Conservation (phyloP, 2,329 filamentous ascomycete genomes). For the Neopestalotiopsis clavispora region DNA sequence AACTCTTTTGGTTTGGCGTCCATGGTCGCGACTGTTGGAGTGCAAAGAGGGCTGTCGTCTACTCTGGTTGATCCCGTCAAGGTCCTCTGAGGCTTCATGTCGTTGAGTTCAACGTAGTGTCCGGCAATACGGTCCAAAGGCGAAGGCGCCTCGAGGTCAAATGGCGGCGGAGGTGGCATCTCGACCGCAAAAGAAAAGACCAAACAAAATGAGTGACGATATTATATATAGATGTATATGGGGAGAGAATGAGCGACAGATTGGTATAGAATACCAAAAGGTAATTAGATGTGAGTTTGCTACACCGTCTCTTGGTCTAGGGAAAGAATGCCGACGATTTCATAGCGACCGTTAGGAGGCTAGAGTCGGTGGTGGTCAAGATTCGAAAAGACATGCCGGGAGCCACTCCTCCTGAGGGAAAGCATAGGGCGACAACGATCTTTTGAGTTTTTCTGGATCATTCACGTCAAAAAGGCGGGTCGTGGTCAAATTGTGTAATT, state of each 20-base stretch:
- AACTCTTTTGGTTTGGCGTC: background rate
- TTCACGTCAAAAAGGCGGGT: constrained; percentile 7
- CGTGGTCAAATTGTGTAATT: constrained; percentile 11
- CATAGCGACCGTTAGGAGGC: constrained; percentile 5
- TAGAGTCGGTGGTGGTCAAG: background rate
- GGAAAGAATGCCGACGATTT: background rate
- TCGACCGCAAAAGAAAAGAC: constrained; percentile 1
- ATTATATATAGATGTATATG: background rate
- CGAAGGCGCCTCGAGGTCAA: constrained; percentile 5
- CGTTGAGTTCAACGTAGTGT: constrained; percentile 17
- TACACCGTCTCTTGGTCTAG: background rate
- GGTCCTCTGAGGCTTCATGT: constrained; percentile 12
- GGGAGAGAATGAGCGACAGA: background rate
- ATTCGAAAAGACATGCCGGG: background rate
- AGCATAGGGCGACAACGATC: background rate
- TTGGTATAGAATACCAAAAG: background rate
- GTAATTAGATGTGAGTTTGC: background rate
- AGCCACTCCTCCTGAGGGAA: background rate
- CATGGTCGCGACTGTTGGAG: background rate
- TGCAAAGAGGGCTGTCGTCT: background rate
- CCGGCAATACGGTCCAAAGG: constrained; percentile 13
- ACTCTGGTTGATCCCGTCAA: constrained; percentile 3
- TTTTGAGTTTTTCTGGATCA: background rate
- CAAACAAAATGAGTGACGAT: constrained; percentile 7
- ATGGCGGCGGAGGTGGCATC: constrained; percentile 1